Conservation (phyloP, 768 basidiomycete species). For the Auricularia cornea region DNA sequence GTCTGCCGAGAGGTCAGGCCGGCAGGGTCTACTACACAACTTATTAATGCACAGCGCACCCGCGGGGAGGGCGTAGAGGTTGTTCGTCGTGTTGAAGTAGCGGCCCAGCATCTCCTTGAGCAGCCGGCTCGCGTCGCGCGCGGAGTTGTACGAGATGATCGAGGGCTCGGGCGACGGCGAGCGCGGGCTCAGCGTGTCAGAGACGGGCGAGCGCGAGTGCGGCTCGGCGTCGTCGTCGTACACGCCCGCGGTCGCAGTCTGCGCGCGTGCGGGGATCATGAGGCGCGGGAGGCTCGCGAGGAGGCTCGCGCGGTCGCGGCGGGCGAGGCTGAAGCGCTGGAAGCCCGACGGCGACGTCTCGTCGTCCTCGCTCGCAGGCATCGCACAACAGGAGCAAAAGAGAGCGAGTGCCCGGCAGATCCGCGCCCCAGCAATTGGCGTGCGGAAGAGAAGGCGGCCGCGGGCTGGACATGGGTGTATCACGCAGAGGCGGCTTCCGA, state of each 20-base stretch:
- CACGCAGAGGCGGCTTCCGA: too few relatives aligned
- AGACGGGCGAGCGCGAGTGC: neutral
- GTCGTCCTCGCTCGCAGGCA: neutral
- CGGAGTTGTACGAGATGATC: neutral
- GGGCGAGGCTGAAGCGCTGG: neutral
- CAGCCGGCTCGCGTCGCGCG: neutral
- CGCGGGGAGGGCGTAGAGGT: slow-evolving; percentile 3
- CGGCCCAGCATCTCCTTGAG: neutral
- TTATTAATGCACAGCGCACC: neutral
- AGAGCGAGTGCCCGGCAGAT: neutral
- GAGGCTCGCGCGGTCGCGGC: neutral
- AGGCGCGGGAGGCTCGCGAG: neutral
- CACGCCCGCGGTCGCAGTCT: too few relatives aligned
- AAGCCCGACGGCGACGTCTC: neutral
- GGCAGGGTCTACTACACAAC: neutral
- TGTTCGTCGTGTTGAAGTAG: slow-evolving; percentile 1
- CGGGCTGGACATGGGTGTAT: too few relatives aligned
- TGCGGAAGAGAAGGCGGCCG: too few relatives aligned
- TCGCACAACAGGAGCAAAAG: neutral
- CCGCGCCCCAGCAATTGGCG: neutral
- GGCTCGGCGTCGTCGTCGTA: too few relatives aligned
- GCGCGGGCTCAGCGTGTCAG: too few relatives aligned
- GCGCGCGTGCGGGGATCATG: neutral
- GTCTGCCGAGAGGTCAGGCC: neutral
- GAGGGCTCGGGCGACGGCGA: neutral